Evolutionary conservation across 305 asterid species (phyloP).

Genomic region (Salvia sclarea): DNA sequence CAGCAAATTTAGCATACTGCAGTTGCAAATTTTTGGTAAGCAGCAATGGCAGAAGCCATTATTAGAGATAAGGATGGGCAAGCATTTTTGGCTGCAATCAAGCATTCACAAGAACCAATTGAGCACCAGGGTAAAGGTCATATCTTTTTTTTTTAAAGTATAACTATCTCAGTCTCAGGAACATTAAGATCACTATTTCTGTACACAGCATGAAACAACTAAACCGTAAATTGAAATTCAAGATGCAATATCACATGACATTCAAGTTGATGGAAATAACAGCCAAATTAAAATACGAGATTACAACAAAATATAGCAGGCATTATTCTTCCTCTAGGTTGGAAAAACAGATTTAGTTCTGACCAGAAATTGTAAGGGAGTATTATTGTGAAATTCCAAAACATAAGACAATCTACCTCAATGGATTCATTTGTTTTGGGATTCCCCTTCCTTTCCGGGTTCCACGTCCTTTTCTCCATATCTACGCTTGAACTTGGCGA

Average conservation of each 20-base stretch:
- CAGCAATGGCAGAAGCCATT: too few relatives aligned
- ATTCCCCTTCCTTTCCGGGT: slow-evolving; percentile 31
- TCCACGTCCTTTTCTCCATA: slow-evolving; percentile 58
- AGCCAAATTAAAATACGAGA: slow-evolving; percentile 1
- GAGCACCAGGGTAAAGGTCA: neutral
- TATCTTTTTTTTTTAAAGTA: neutral
- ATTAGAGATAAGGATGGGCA: too few relatives aligned
- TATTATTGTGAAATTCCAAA: neutral
- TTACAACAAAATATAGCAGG: neutral
- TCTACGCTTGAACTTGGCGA: slow-evolving; percentile 79
- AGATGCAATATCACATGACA: neutral
- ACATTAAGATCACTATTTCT: neutral
- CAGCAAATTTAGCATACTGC: too few relatives aligned
- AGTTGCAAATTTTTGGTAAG: too few relatives aligned
- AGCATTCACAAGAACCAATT: neutral
- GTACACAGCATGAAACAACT: neutral
- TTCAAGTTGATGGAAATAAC: neutral
- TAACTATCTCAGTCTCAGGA: neutral
- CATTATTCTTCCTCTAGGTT: neutral
- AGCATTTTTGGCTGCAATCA: neutral
- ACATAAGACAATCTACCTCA: neutral
- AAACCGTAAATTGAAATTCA: neutral
- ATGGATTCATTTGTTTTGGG: slow-evolving; percentile 41
- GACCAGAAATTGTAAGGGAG: neutral
- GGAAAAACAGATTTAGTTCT: neutral